These are phyloP conservation scores for Scheffersomyces titani DNA, from an alignment of 1,139 yeast species.

Conservation along the genomic window DNA sequence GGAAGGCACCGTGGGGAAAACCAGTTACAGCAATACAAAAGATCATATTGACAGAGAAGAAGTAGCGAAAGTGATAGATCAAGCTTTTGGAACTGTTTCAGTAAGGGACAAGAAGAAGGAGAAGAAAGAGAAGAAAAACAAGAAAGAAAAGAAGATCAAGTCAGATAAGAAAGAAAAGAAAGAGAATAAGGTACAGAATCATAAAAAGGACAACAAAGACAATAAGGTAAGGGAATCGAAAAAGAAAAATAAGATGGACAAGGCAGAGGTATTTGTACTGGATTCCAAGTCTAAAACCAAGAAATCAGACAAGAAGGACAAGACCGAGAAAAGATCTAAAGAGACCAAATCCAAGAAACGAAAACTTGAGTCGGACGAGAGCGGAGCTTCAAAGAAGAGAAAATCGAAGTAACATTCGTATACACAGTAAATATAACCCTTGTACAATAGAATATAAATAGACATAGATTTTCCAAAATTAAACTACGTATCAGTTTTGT, in stretches of 20 bases:
- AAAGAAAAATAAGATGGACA: slow-evolving; percentile 11
- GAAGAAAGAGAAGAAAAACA: slow-evolving; percentile 4
- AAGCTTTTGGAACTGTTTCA: slow-evolving; percentile 6
- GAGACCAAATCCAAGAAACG: slow-evolving; percentile 10
- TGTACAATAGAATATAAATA: not conserved
- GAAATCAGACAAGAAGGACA: slow-evolving; percentile 5
- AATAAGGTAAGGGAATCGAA: slow-evolving; percentile 13
- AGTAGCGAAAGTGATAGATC: slow-evolving; percentile 13
- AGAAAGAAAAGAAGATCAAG: slow-evolving; percentile 7
- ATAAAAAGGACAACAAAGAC: slow-evolving; percentile 8
- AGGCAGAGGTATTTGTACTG: slow-evolving; percentile 14
- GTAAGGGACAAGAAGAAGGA: slow-evolving; percentile 8
- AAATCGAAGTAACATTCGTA: not conserved
- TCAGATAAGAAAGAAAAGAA: slow-evolving; percentile 7
- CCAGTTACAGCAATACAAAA: slow-evolving; percentile 17
- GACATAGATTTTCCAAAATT: not conserved
- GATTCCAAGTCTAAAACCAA: not conserved
- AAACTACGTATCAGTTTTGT: not conserved
- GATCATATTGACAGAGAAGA: slow-evolving; percentile 12
- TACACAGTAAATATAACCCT: not conserved
- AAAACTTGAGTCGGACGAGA: slow-evolving; percentile 1
- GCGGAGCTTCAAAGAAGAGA: slow-evolving; percentile 1
- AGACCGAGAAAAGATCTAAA: slow-evolving; percentile 9
- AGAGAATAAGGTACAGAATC: too few relatives aligned
- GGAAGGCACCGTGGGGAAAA: slow-evolving; percentile 68